Evolutionary conservation across 306 rosid genomes (phyloP), one percentile per base, ranked within the genome.

Genomic region (Lupinus albus): DNA sequence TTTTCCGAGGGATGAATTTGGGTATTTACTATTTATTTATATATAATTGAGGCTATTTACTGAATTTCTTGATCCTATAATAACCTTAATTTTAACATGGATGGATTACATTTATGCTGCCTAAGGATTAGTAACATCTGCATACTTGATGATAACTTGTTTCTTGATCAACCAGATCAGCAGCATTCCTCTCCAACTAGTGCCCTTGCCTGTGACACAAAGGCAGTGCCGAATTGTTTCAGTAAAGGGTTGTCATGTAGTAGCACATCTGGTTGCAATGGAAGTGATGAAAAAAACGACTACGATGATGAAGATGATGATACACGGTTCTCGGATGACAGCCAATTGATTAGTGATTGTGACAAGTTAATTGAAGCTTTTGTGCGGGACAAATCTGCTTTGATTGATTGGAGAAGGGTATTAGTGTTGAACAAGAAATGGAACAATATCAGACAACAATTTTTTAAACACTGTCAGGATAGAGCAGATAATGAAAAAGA

Each of bases 391-490:
- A 16, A 32, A 4, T 55, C 32, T 32, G 33, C 18, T 13, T 41
- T 62, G 10, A 74, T 79, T 9, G 88, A 87, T 63, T 87, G 95
- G 96, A 85, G 95, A 56, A 83, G 86, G 62, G 68, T 87, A 42
- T 61, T 92, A 45, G 88, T 84, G 67, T 86, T 84, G 72, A 89
- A 91, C 72, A 85, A 71, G 78, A 84, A 78, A 51, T 92, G 95
- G 98, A 75, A 68, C 71, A 73, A 62, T 72, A 75, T 92, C 18
- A 83, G 89, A 78, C 82, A 84, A 16, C 89, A 85, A 57, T 92
- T 92, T 82, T 89, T 75, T 25, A 76, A 39, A 18, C 71, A 80
- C 16, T 85, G 95, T 75, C 87, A 70, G 56, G 82, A 84, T 68
- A 86, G 82, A 69, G 92, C 91, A 9, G 80, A 82, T 18, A 2